Percentiles rank a stretch among this genome's conserved stretches.
These are phyloP conservation scores for Yamagishiella unicocca DNA, from an alignment of 139 green algal genomes.

Conservation along the genomic window DNA sequence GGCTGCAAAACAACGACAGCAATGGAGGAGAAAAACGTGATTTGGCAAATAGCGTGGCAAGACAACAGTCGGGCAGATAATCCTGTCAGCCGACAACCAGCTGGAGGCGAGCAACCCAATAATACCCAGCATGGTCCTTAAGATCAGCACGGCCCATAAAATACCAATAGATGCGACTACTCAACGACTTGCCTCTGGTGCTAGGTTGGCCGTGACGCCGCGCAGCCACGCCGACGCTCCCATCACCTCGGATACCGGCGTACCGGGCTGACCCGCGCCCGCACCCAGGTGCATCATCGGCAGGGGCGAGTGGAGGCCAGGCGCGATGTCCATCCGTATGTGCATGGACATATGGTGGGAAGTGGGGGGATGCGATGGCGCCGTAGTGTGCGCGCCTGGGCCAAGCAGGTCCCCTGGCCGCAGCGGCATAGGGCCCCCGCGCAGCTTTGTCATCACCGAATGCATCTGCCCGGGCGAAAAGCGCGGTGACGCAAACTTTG, in stretches of 20 bases:
- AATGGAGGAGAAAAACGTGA: not conserved
- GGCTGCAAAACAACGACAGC: conserved; percentile 36
- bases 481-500: conserved; percentile 26
- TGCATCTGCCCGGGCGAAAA: conserved; percentile 17
- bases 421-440: not conserved
- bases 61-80: no score
- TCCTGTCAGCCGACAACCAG: no score
- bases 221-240: conserved; percentile 67
- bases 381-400: conserved; percentile 20
- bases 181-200: not conserved
- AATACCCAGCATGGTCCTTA: no score
- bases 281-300: conserved; percentile 53
- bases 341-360: no score
- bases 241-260: conserved; percentile 71
- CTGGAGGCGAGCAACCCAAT: no score
- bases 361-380: not conserved
- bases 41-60: no score
- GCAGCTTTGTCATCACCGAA: not conserved
- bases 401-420: conserved; percentile 15
- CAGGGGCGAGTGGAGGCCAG: conserved; percentile 60
- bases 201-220: conserved; percentile 15
- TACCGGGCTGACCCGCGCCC: conserved; percentile 20
- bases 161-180: no score
- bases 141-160: no score
- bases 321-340: not conserved